Evolutionary conservation across 768 basidiomycete genomes (phyloP).

Genomic region (Phallus indusiatus): DNA sequence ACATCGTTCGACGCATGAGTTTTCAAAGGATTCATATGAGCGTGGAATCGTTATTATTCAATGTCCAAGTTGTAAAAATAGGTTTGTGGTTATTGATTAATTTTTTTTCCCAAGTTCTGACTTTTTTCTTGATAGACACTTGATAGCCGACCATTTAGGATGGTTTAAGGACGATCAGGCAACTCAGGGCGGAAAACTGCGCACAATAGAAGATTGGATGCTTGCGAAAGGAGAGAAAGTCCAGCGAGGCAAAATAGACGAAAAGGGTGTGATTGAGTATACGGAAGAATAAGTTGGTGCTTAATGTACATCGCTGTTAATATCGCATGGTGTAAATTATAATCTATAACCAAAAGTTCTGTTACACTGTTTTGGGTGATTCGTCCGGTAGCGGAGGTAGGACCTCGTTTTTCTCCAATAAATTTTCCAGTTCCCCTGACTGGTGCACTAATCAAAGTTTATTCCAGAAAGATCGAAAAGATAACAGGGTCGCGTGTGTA

Average conservation of each 20-base stretch:
- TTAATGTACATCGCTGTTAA: background rate
- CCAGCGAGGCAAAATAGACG: constrained; percentile 37
- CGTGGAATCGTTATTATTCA: constrained; percentile 84
- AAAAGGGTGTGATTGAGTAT: constrained; percentile 49
- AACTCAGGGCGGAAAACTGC: constrained; percentile 60
- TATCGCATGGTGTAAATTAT: background rate
- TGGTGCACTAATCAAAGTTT: constrained; percentile 69
- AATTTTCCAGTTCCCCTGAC: constrained; percentile 81
- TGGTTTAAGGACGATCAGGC: constrained; percentile 75
- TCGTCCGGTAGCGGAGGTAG: constrained; percentile 40
- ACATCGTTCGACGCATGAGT: constrained; percentile 79
- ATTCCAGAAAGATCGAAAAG: constrained; percentile 2
- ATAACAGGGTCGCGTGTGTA: constrained; percentile 14
- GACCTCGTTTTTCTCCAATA: constrained; percentile 63
- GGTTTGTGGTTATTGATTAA: constrained; percentile 38
- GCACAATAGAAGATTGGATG: constrained; percentile 78
- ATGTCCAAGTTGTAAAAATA: constrained; percentile 83
- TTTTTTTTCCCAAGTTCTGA: background rate
- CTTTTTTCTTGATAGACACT: constrained; percentile 39
- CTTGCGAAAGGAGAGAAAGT: constrained; percentile 72
- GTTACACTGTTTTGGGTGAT: constrained; percentile 5
- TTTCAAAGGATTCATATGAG: constrained; percentile 77
- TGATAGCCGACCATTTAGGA: constrained; percentile 84
- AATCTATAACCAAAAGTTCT: background rate
- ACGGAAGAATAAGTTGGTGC: constrained; percentile 1